phyloP scores from a whole-genome alignment of 2,329 filamentous ascomycete species.

The Pseudogymnoascus sp. region DNA sequence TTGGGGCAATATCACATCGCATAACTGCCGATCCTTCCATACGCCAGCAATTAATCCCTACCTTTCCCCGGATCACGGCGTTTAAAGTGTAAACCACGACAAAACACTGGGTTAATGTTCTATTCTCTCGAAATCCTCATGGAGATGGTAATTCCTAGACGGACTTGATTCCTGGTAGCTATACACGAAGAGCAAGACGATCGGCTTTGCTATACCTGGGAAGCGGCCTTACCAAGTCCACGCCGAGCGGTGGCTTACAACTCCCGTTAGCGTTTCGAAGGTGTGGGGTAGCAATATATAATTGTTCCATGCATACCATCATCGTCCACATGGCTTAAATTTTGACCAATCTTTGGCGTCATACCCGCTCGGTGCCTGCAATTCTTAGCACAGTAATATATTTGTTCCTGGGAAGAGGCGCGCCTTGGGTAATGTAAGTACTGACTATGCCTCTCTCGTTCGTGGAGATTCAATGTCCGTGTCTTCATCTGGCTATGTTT shows the following conservation, averaged over 20 bases:
- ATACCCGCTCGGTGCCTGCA: not conserved
- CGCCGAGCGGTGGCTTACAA: not conserved
- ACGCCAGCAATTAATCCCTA: not conserved
- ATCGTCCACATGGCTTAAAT: conserved; percentile 3
- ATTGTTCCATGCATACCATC: conserved; percentile 5
- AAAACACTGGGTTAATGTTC: not conserved
- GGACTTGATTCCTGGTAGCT: not conserved
- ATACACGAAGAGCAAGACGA: not conserved
- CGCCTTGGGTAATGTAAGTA: not conserved
- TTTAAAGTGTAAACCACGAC: not conserved
- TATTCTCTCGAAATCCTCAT: not conserved
- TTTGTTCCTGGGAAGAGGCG: conserved; percentile 4
- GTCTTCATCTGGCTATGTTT: not conserved
- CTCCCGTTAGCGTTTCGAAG: conserved; percentile 3
- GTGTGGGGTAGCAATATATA: conserved; percentile 8
- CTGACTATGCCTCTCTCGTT: not conserved
- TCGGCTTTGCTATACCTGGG: not conserved
- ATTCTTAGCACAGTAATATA: not conserved
- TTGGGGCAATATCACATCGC: conserved; percentile 2
- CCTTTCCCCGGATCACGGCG: not conserved
- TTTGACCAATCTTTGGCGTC: not conserved
- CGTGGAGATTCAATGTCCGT: not conserved
- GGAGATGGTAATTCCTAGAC: not conserved
- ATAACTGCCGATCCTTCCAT: not conserved
- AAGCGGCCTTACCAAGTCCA: not conserved